Evolutionary conservation across 768 basidiomycete species (phyloP), one percentile per base, ranked within the genome.

Genomic region (Lentinula guzmanii): DNA sequence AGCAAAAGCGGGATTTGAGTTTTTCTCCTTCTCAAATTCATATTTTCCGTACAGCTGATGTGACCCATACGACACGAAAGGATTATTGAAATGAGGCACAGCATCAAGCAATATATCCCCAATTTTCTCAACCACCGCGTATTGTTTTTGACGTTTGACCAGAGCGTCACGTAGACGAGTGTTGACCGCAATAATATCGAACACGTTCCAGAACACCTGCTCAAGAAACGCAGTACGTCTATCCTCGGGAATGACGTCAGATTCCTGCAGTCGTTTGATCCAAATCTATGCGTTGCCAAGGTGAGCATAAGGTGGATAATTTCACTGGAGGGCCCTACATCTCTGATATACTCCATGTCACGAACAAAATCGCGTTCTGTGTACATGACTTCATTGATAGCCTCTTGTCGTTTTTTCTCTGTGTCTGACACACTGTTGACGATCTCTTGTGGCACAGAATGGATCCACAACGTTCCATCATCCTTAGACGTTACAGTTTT

Each of bases 21-120:
- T 87, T 79, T 98, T 98, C 81, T 98, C 97, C 81, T 93, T 96
- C 79, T 99, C 97, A 72, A 99, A 98, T 75, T 98, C 95, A 71
- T 93, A 98, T 74, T 98, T 99, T 11, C 97, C 97, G 70, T 96
- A 98, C 61, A 98, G 77, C 73, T 99, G 97, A 70, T 98, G 96
- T 8, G 94, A 87, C 48, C 96, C 97, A 68, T 98, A 99, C 37
- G 85, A 86, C 52, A 98, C 95, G 69, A 98, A 99, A 1, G 97
- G 97, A 41, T 56, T 28, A 9, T 79, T 84, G 67, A 99, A 97
- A 69, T 89, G 82, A 0, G 92, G 91, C 1, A 95, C 91, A 21
- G 82, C 77, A 35, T 98, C 95, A 50, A 93, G 75, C 28, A 98
- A 82, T 62, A 98, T 86, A 74, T 99, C 97, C 0, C 93, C 93